phyloP scores from a whole-genome alignment of 306 rosid species.

The Cyamopsis tetragonoloba region DNA sequence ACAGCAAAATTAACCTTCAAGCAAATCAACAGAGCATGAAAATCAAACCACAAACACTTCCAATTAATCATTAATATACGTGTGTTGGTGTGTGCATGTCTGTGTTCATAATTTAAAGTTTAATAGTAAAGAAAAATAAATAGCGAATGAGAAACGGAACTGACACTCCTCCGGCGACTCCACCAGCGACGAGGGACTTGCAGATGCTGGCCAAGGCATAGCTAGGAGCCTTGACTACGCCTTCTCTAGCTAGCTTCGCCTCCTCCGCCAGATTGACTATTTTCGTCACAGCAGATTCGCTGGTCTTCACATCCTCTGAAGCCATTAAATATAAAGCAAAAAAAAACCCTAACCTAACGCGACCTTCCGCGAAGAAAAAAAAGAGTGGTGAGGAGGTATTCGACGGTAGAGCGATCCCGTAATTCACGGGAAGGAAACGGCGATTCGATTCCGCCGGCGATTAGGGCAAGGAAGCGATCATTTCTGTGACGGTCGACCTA shows the following conservation, averaged over 20 bases:
- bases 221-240: slow-evolving; percentile 76
- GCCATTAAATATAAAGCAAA: slow-evolving; percentile 43
- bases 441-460: neutral
- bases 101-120: neutral
- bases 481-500: neutral
- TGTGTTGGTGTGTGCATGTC: neutral
- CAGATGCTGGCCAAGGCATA: slow-evolving; percentile 63
- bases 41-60: neutral
- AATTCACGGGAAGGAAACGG: neutral
- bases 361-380: neutral
- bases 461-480: neutral
- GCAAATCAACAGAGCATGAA: neutral
- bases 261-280: slow-evolving; percentile 90
- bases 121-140: neutral
- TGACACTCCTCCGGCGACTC: slow-evolving; percentile 99
- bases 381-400: neutral
- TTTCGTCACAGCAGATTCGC: slow-evolving; percentile 76
- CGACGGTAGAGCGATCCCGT: slow-evolving; percentile 26
- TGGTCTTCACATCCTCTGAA: slow-evolving; percentile 85
- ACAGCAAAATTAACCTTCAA: neutral
- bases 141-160: slow-evolving; percentile 39
- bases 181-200: slow-evolving; percentile 94
- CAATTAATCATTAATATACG: neutral
- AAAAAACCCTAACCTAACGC: neutral
- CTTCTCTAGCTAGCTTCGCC: slow-evolving; percentile 88